These are phyloP conservation scores for Emydomyces testavorans DNA, from an alignment of 2,329 filamentous ascomycete species.

Conservation along the genomic window DNA sequence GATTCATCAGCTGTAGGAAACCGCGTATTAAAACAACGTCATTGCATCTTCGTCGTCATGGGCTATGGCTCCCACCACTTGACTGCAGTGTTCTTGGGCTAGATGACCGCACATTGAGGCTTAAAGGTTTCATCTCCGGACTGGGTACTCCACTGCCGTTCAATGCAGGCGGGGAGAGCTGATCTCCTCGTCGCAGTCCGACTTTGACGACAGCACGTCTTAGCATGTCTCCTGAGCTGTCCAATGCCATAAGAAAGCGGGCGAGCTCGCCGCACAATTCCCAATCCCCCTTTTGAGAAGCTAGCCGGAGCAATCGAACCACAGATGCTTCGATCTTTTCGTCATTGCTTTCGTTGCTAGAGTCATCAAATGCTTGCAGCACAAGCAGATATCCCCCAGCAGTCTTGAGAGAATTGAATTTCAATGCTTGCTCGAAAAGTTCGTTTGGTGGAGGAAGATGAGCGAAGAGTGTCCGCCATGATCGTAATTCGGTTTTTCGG, in stretches of 20 bases:
- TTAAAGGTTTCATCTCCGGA: neutral
- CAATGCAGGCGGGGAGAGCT: neutral
- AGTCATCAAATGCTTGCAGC: slow-evolving; percentile 63
- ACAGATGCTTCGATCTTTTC: slow-evolving; percentile 48
- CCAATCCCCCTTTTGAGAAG: slow-evolving; percentile 80
- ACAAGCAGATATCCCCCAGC: slow-evolving; percentile 94
- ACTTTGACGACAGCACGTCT: slow-evolving; percentile 32
- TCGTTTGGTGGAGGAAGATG: slow-evolving; percentile 83
- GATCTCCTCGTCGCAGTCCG: slow-evolving; percentile 22
- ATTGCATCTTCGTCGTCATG: neutral
- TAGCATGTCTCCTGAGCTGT: slow-evolving; percentile 72
- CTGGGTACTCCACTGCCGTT: neutral
- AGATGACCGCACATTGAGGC: neutral
- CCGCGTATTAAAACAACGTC: no score
- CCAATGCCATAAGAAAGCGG: slow-evolving; percentile 85
- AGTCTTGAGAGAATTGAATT: slow-evolving; percentile 77
- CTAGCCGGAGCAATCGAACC: slow-evolving; percentile 66
- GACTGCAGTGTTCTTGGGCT: neutral
- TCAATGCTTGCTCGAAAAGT: slow-evolving; percentile 83
- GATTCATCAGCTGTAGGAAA: no score
- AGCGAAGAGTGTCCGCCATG: slow-evolving; percentile 86
- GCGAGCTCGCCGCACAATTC: slow-evolving; percentile 91
- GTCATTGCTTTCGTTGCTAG: slow-evolving; percentile 30
- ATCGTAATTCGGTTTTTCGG: slow-evolving; percentile 87
- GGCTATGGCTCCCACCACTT: neutral